phyloP scores from a whole-genome alignment of 2,329 filamentous ascomycete species.

The Macrophomina phaseolina region DNA sequence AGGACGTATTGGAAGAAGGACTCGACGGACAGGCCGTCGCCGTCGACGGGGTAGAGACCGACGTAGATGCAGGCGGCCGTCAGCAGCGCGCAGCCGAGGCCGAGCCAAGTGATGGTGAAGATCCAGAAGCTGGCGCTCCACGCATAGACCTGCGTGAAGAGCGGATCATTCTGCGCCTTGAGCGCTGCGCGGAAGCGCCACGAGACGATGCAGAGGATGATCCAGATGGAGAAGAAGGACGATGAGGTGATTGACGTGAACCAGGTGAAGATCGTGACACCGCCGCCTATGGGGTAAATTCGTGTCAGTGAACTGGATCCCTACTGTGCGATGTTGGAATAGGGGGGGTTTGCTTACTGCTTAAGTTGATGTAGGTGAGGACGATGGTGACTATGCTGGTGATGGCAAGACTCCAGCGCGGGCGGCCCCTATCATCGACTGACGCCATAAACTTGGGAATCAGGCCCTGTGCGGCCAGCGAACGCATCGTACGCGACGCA shows the following conservation, averaged over 20 bases:
- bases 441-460: conserved; percentile 37
- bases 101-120: conserved; percentile 37
- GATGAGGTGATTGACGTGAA: conserved; percentile 39
- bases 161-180: conserved; percentile 35
- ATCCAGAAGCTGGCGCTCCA: conserved; percentile 41
- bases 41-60: conserved; percentile 22
- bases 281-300: conserved; percentile 30
- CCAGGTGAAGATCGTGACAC: conserved; percentile 37
- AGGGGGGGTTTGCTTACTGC: conserved; percentile 13
- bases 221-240: conserved; percentile 43
- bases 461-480: conserved; percentile 37
- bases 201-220: conserved; percentile 41
- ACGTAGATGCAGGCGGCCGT: conserved; percentile 24
- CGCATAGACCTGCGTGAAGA: conserved; percentile 38
- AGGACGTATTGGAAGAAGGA: conserved; percentile 27
- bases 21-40: conserved; percentile 17
- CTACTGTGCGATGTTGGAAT: neutral
- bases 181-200: conserved; percentile 41
- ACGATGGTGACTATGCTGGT: conserved; percentile 35
- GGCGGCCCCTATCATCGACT: conserved; percentile 40
- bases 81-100: conserved; percentile 30
- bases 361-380: conserved; percentile 42
- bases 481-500: conserved; percentile 40
- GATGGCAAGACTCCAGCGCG: conserved; percentile 37
- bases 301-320: neutral